These are phyloP conservation scores for Cladophialophora exuberans DNA, from an alignment of 2,329 filamentous ascomycete species.

Conservation along the genomic window DNA sequence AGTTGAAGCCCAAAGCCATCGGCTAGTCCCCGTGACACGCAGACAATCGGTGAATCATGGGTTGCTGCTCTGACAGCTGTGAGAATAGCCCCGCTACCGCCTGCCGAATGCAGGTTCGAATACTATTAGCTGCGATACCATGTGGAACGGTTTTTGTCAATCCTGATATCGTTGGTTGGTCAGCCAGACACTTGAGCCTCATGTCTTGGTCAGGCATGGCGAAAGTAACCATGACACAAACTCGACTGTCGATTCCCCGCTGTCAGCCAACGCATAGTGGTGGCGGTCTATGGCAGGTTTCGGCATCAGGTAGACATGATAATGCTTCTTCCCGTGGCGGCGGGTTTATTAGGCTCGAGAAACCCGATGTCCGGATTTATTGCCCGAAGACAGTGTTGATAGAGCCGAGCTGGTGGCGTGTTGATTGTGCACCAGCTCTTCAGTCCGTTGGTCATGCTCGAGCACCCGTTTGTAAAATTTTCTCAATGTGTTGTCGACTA, in stretches of 20 bases:
- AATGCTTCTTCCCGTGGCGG: too few species aligned
- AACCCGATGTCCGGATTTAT: too few species aligned
- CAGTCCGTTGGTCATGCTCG: constrained; percentile 10
- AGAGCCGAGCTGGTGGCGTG: too few species aligned
- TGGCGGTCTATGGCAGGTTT: background rate
- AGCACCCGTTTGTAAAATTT: constrained; percentile 70
- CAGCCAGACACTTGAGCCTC: too few species aligned
- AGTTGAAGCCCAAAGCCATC: background rate
- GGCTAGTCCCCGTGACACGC: constrained; percentile 4
- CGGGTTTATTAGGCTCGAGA: too few species aligned
- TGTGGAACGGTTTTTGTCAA: too few species aligned
- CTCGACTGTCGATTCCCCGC: background rate
- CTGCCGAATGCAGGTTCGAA: constrained; percentile 3
- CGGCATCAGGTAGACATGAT: too few species aligned
- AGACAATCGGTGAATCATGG: background rate
- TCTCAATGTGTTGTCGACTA: constrained; percentile 85
- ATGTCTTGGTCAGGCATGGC: constrained; percentile 1
- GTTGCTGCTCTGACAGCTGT: background rate
- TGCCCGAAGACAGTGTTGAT: too few species aligned
- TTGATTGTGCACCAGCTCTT: too few species aligned
- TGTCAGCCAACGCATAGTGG: background rate
- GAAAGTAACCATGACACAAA: background rate
- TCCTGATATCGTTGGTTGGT: too few species aligned
- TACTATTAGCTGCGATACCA: background rate
- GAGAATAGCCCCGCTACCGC: background rate